Conservation (phyloP, 805 yeast species). For the Saturnispora sanitii region DNA sequence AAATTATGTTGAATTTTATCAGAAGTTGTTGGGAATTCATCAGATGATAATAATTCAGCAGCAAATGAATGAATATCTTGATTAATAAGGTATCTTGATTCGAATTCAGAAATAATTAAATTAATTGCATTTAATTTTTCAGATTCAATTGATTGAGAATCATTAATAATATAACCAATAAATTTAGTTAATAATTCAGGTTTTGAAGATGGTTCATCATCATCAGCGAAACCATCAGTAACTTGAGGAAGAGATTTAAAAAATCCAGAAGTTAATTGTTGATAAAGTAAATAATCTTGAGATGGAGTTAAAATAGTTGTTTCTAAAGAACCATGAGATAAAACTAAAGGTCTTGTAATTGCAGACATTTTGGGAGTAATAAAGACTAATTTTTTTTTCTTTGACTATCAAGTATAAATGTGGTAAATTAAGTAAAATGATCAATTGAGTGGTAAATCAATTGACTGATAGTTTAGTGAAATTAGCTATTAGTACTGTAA, state of each 20-base stretch:
- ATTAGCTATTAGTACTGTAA: not conserved
- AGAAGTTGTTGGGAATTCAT: slow-evolving; percentile 52
- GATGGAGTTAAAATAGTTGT: slow-evolving; percentile 84
- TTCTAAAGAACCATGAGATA: slow-evolving; percentile 81
- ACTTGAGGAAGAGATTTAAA: slow-evolving; percentile 63
- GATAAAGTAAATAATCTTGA: slow-evolving; percentile 63
- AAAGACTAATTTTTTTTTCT: too few species aligned
- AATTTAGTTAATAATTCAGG: slow-evolving; percentile 80
- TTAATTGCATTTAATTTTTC: slow-evolving; percentile 49
- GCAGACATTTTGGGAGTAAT: slow-evolving; percentile 17
- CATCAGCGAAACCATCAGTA: slow-evolving; percentile 78
- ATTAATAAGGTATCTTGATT: slow-evolving; percentile 63
- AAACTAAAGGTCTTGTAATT: slow-evolving; percentile 64
- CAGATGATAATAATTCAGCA: slow-evolving; percentile 51
- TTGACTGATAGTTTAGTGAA: not conserved
- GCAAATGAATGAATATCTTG: slow-evolving; percentile 86
- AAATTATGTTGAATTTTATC: slow-evolving; percentile 59
- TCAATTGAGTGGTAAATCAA: slow-evolving; percentile 1
- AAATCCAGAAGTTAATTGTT: slow-evolving; percentile 84
- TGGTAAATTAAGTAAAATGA: not conserved
- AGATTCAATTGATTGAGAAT: slow-evolving; percentile 17
- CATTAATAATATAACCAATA: slow-evolving; percentile 54
- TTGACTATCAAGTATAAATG: too few species aligned
- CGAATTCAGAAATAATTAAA: slow-evolving; percentile 72
- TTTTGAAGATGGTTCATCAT: slow-evolving; percentile 79